Base-by-base conservation (phyloP, 352 stramenopile genomes). In the Stramenopiles sp. region DNA sequence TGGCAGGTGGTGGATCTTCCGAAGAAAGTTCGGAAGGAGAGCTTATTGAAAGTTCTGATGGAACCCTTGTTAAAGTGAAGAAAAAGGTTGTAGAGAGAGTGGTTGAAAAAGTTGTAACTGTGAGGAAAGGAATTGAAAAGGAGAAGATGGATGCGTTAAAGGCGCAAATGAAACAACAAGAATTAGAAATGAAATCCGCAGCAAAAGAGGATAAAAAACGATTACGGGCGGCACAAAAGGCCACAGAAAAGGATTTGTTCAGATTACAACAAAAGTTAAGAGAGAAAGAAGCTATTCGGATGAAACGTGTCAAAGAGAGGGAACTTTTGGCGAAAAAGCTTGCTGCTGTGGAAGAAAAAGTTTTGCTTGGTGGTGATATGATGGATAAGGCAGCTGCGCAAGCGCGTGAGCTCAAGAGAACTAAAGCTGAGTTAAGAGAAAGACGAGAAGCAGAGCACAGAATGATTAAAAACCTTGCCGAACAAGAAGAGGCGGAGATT, bases 351-450 rank as follows among this genome's bases (percentile, higher is more conserved):
- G 56, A 89, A 26, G 59, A 55, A 7, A 68, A 88, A 40, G 42
- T 89, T 6, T 71, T 91, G 21, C 65, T 70, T n/a, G 75, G 75
- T 23, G 75, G 78, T 40, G 62, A 85, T 43, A 74, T 90, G 22
- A 66, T 86, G 7, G 68, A 83, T 53, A 85, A 79, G 50, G 72
- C 73, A 2, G 65, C 69, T 2, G 81, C 84, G 38, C 76, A 93
- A 23, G 71, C 91, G 51, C 66, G 62, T 3, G 62, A 79, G 38
- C 56, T 93, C 15, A 59, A 73, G 2, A 59, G 71, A 28, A 71
- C 75, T 2, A 60, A 90, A 53, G 51, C 61, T 19, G 73, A 80
- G 36, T 57, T 93, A 2, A 59, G 74, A 36, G 60, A 79, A 20
- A 57, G 70, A 22, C 67, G 66, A 22, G 55, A 54, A 0, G 61